Evolutionary conservation across 495 filamentous ascomycete genomes (phyloP), one percentile per base, ranked within the genome.

Genomic region (Bacidia rubella): DNA sequence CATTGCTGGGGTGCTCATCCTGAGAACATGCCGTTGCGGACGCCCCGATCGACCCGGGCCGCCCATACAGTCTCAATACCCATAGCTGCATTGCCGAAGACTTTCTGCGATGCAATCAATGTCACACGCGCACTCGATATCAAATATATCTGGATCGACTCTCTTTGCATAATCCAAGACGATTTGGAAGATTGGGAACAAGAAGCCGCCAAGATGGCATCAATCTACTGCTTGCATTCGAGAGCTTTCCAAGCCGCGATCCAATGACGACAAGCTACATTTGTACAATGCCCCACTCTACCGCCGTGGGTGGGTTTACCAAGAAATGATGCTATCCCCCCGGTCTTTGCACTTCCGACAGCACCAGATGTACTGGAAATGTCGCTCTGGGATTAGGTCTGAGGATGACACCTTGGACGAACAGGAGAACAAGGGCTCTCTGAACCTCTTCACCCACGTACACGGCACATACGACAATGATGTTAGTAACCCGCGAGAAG

Each of bases 71-170:
- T 20, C 17, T 17, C 12, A 17, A 44, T 44, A 5, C 41, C 41
- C 41, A n/a, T 17, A 9, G 7, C 12, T n/a, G 5, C 12, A 17
- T 9, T 49, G 11, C 47, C 47, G 5, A 49, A 49, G 25, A 49
- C 47, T 2, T 27, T 49, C 12, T 4, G 12, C 17, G 47, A 70
- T 49, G 66, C 68, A 15, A 49, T 70, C 21, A 43, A 17, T 29
- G 39, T 67, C 9, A 57, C 62, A 26, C 47, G 59, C 12, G 44
- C 49, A 10, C 59, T 74, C 1, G 64, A 62, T 0, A 49, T 66
- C 10, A 51, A 54, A 15, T 73, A 70, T 44, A 12, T 74, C 9
- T 74, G 71, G 71, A 69, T 74, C 9, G 71, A 73, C 54, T 66
- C 66, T 26, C 55, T 72, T 2, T 71, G 68, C 55, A 72, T 72